Evolutionary conservation across 2,329 filamentous ascomycete species (phyloP).

Genomic region (Talaromyces piceae): DNA sequence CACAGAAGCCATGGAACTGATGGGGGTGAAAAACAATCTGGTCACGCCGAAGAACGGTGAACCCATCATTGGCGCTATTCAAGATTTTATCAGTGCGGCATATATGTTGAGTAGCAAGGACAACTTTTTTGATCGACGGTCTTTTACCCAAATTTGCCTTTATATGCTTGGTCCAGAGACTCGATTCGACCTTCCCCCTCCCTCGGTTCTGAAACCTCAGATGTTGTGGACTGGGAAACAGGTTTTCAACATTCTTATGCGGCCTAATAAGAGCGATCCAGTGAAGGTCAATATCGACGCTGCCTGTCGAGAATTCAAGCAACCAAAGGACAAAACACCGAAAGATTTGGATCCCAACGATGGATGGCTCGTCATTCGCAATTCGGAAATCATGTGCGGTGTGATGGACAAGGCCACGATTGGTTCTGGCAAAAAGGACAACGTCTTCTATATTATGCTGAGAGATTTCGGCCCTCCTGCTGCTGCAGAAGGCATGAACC

Average conservation of each 20-base stretch:
- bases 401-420: slow-evolving; percentile 97
- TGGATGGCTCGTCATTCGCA: slow-evolving; percentile 84
- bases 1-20: slow-evolving; percentile 88
- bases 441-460: slow-evolving; percentile 92
- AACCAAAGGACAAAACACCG: slow-evolving; percentile 31
- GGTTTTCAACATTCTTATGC: slow-evolving; percentile 84
- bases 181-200: slow-evolving; percentile 76
- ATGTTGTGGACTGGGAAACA: slow-evolving; percentile 96
- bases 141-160: slow-evolving; percentile 82
- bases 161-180: slow-evolving; percentile 84
- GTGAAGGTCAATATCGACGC: slow-evolving; percentile 90
- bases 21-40: slow-evolving; percentile 96
- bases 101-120: slow-evolving; percentile 90
- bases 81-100: slow-evolving; percentile 96
- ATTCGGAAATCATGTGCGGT: slow-evolving; percentile 96
- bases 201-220: slow-evolving; percentile 76
- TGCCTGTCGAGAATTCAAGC: slow-evolving; percentile 68
- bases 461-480: slow-evolving; percentile 88
- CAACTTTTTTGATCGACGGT: slow-evolving; percentile 79
- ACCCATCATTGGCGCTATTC: slow-evolving; percentile 96
- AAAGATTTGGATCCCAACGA: slow-evolving; percentile 73
- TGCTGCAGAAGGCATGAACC: slow-evolving; percentile 87
- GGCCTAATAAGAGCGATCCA: slow-evolving; percentile 73
- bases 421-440: slow-evolving; percentile 96
- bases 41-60: slow-evolving; percentile 96